Percentiles rank a stretch among this genome's conserved stretches.
Evolutionary conservation across 2,329 filamentous ascomycete genomes (phyloP).

Genomic region (Blastomyces silverae): DNA sequence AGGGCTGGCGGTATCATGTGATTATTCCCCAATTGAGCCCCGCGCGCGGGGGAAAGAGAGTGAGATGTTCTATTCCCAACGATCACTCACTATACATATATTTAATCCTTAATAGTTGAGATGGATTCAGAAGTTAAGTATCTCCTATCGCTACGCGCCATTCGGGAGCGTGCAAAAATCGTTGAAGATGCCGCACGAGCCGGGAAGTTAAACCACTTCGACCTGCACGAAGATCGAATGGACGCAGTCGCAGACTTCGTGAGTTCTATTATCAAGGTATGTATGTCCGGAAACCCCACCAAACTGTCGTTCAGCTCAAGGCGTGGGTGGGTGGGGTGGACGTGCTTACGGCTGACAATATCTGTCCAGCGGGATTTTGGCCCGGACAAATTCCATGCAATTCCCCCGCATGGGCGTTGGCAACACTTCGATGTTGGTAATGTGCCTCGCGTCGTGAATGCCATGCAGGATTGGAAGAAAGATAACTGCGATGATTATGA

Average conservation of each 20-base stretch:
- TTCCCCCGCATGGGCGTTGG: constrained; percentile 54
- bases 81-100: not conserved
- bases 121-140: constrained; percentile 28
- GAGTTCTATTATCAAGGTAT: constrained; percentile 39
- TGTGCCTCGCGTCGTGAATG: constrained; percentile 43
- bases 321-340: no score
- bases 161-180: constrained; percentile 33
- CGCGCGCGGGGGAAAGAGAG: not conserved
- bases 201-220: constrained; percentile 40
- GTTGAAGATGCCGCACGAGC: constrained; percentile 36
- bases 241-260: constrained; percentile 41
- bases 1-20: not conserved
- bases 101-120: not conserved
- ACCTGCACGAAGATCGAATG: constrained; percentile 38
- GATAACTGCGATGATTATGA: constrained; percentile 41
- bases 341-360: constrained; percentile 4
- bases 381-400: constrained; percentile 42
- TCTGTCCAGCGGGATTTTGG: constrained; percentile 46
- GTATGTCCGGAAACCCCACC: not conserved
- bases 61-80: not conserved
- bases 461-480: constrained; percentile 43
- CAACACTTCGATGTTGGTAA: constrained; percentile 56
- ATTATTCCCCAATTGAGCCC: not conserved
- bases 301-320: not conserved
- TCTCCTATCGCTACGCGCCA: constrained; percentile 33